These are phyloP conservation scores for Ampelocalamus luodianensis DNA, from an alignment of 176 grass and related monocot genomes.

Conservation along the genomic window DNA sequence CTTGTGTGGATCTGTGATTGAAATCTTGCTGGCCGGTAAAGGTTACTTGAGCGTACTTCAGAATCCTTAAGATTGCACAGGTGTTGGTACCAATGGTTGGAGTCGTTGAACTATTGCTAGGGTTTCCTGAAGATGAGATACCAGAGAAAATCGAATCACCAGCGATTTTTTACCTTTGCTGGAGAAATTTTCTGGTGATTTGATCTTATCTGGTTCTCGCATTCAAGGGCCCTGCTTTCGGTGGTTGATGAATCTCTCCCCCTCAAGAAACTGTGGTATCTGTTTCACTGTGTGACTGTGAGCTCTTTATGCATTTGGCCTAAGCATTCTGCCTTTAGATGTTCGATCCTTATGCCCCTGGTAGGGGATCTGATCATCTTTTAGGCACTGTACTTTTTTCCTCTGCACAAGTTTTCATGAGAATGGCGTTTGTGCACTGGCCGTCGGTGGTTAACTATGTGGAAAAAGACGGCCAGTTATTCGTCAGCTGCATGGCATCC, in stretches of 20 bases:
- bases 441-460: background rate
- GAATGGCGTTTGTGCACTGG: background rate
- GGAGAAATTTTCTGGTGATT: background rate
- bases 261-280: background rate
- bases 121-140: constrained; percentile 34
- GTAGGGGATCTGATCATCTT: background rate
- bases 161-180: background rate
- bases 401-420: background rate
- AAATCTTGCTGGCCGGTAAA: background rate
- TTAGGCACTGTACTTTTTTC: background rate
- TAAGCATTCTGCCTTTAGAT: background rate
- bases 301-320: background rate
- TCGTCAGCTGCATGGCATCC: background rate
- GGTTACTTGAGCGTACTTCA: background rate
- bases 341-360: background rate
- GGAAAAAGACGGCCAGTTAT: background rate
- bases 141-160: constrained; percentile 37
- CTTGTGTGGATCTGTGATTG: background rate
- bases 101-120: background rate
- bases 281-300: background rate
- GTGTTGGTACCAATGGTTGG: background rate
- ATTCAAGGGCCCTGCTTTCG: constrained; percentile 1
- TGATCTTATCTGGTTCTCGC: constrained; percentile 27
- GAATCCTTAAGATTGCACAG: background rate
- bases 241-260: background rate